These are phyloP conservation scores for Akanthomyces muscarius DNA, from an alignment of 2,329 filamentous ascomycete genomes.

Conservation along the genomic window DNA sequence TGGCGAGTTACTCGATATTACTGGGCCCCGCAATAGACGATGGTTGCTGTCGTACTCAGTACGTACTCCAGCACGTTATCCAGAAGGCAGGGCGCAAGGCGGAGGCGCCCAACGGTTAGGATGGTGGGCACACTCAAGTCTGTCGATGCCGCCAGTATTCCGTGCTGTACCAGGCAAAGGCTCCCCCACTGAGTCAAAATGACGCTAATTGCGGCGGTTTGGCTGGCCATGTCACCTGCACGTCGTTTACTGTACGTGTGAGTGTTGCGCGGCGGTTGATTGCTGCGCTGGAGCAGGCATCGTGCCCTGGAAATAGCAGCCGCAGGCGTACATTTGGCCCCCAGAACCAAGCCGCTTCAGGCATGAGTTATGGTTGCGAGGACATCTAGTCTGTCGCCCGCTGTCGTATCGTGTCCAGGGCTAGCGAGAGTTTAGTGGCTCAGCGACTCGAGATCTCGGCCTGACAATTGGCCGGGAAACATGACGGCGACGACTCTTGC, in stretches of 20 bases:
- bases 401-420: background rate
- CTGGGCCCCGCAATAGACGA: conserved; percentile 10
- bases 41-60: background rate
- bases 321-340: background rate
- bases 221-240: background rate
- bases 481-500: background rate
- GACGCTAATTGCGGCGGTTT: conserved; percentile 1
- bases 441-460: background rate
- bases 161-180: background rate
- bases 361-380: background rate
- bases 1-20: background rate
- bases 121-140: background rate
- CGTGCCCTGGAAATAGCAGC: background rate
- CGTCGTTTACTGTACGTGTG: background rate
- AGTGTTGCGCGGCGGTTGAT: background rate
- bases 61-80: conserved; percentile 1
- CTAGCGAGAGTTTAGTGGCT: background rate
- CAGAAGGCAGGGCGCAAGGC: conserved; percentile 5
- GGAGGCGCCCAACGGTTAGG: conserved; percentile 7
- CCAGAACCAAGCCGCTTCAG: conserved; percentile 1
- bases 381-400: background rate
- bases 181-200: background rate
- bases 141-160: background rate
- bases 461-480: background rate
- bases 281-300: background rate